Percentiles rank a stretch among this genome's conserved stretches.
Evolutionary conservation across 2,329 filamentous ascomycete species (phyloP).

Genomic region (Monosporascus ibericus): DNA sequence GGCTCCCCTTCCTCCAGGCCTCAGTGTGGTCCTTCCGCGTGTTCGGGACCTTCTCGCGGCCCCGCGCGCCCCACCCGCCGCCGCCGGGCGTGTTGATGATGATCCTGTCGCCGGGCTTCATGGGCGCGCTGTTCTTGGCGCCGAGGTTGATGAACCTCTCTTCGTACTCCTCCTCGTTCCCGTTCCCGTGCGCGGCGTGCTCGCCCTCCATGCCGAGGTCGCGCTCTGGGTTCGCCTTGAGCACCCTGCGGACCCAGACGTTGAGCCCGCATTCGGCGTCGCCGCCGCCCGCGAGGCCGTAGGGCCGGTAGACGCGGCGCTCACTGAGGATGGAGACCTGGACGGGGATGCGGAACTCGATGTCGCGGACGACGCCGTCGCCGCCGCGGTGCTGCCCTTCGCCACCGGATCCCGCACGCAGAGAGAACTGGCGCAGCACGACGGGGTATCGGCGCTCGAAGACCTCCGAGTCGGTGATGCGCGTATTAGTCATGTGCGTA

Average conservation of each 20-base stretch:
- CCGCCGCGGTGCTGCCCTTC: conserved; percentile 58
- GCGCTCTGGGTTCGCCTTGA: conserved; percentile 46
- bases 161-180: conserved; percentile 40
- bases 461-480: conserved; percentile 68
- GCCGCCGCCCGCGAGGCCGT: conserved; percentile 76
- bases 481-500: conserved; percentile 73
- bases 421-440: conserved; percentile 57
- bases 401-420: conserved; percentile 55
- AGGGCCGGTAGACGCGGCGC: conserved; percentile 64
- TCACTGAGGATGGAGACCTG: conserved; percentile 70
- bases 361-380: conserved; percentile 64
- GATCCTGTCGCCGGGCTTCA: conserved; percentile 71
- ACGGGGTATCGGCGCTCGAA: conserved; percentile 71
- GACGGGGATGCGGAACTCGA: conserved; percentile 67
- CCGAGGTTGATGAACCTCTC: conserved; percentile 65
- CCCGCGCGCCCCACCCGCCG: conserved; percentile 65
- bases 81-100: conserved; percentile 74
- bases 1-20: conserved; percentile 50
- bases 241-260: conserved; percentile 74
- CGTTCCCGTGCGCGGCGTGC: conserved; percentile 15
- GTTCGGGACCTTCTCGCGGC: conserved; percentile 47
- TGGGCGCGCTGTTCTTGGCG: conserved; percentile 72
- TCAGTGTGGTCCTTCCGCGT: conserved; percentile 47
- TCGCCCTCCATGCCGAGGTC: conserved; percentile 13
- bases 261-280: conserved; percentile 77